phyloP scores from a whole-genome alignment of 306 rosid genomes.

The Prunus mongolica region DNA sequence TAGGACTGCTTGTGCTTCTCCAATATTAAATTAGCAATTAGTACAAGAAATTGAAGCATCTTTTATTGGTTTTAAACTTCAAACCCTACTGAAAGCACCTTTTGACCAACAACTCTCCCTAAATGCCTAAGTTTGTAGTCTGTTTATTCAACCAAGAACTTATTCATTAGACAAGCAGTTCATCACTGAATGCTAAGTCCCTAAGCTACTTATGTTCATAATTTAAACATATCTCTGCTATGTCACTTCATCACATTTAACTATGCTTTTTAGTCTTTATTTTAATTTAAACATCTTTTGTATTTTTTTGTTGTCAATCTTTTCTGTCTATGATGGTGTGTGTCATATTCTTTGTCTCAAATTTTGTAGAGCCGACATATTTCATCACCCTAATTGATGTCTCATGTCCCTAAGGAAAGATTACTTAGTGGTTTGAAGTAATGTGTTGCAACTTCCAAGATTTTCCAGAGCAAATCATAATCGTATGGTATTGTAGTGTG shows the following conservation, averaged over 20 bases:
- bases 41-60: background rate
- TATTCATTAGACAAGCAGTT: conserved; percentile 16
- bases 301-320: background rate
- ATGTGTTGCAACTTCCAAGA: background rate
- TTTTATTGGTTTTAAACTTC: conserved; percentile 10
- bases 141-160: conserved; percentile 8
- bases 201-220: background rate
- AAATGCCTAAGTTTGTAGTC: conserved; percentile 19
- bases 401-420: background rate
- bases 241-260: background rate
- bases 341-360: conserved; percentile 6
- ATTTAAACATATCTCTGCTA: background rate
- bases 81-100: conserved; percentile 6
- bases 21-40: conserved; percentile 3
- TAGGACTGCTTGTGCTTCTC: conserved; percentile 10
- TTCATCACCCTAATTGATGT: background rate
- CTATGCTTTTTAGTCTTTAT: background rate
- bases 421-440: too few species aligned
- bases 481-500: background rate
- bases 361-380: conserved; percentile 4
- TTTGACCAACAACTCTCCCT: conserved; percentile 19
- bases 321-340: background rate
- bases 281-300: background rate
- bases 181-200: conserved; percentile 26
- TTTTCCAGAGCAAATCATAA: background rate